Percentiles rank a stretch among this genome's conserved stretches.
Evolutionary conservation across 2,329 filamentous ascomycete species (phyloP).

Genomic region (Fusarium sp.): DNA sequence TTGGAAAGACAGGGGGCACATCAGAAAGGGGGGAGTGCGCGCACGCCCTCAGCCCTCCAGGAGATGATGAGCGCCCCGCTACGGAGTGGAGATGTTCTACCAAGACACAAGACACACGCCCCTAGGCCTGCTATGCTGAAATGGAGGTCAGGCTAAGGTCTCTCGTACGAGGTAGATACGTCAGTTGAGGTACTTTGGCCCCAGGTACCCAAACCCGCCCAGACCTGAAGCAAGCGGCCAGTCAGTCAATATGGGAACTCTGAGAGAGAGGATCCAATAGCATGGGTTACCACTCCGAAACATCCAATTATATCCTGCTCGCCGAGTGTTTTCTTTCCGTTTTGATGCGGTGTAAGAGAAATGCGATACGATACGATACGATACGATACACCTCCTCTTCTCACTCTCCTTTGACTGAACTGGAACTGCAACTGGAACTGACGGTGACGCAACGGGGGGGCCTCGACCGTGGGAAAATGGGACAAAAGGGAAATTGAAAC

Average conservation of each 20-base stretch:
- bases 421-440: constrained; percentile 14
- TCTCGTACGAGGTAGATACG: constrained; percentile 50
- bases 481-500: constrained; percentile 49
- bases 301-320: constrained; percentile 12
- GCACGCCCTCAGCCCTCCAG: constrained; percentile 35
- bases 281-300: constrained; percentile 8
- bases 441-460: constrained; percentile 38
- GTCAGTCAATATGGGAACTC: constrained; percentile 5
- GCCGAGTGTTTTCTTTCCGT: constrained; percentile 20
- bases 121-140: constrained; percentile 29
- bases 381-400: constrained; percentile 19
- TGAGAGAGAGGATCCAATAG: neutral
- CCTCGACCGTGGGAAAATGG: constrained; percentile 28
- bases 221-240: constrained; percentile 42
- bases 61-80: constrained; percentile 39
- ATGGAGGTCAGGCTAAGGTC: constrained; percentile 38
- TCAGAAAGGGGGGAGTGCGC: constrained; percentile 15
- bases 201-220: constrained; percentile 35
- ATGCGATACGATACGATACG: neutral
- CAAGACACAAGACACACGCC: constrained; percentile 13
- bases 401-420: constrained; percentile 13
- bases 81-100: neutral
- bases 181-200: constrained; percentile 47
- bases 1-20: constrained; percentile 39
- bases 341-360: constrained; percentile 41